Percentiles rank a stretch among this genome's conserved stretches.
These are phyloP conservation scores for Peronospora destructor DNA, from an alignment of 352 stramenopile genomes.

Conservation along the genomic window DNA sequence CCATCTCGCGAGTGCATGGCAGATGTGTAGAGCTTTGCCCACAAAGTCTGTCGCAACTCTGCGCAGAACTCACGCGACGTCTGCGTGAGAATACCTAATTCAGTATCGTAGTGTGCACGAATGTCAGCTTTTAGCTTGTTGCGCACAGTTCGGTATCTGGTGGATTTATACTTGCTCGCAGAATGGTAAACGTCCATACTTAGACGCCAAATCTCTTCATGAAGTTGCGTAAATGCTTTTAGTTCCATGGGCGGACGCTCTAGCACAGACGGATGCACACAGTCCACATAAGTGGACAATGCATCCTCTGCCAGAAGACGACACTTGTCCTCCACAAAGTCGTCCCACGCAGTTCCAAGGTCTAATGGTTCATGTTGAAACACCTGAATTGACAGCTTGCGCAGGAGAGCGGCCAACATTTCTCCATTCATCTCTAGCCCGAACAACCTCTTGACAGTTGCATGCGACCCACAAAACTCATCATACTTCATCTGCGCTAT, in stretches of 20 bases:
- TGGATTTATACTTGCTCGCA: conserved; percentile 34
- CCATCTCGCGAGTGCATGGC: conserved; percentile 6
- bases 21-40: conserved; percentile 27
- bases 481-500: conserved; percentile 24
- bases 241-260: conserved; percentile 61
- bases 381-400: conserved; percentile 24
- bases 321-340: conserved; percentile 55
- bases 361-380: conserved; percentile 35
- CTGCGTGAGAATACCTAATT: conserved; percentile 31
- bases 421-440: conserved; percentile 52
- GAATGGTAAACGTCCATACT: conserved; percentile 66
- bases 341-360: conserved; percentile 58
- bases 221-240: conserved; percentile 51
- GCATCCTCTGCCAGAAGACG: conserved; percentile 45
- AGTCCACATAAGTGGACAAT: conserved; percentile 67
- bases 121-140: conserved; percentile 48
- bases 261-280: conserved; percentile 47
- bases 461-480: conserved; percentile 29
- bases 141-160: conserved; percentile 40
- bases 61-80: conserved; percentile 54
- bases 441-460: conserved; percentile 59
- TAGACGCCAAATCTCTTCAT: conserved; percentile 63
- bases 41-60: conserved; percentile 32
- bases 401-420: conserved; percentile 39
- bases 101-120: conserved; percentile 29